Conservation (phyloP, 108 stramenopile species). For the Skeletonema costatum region DNA sequence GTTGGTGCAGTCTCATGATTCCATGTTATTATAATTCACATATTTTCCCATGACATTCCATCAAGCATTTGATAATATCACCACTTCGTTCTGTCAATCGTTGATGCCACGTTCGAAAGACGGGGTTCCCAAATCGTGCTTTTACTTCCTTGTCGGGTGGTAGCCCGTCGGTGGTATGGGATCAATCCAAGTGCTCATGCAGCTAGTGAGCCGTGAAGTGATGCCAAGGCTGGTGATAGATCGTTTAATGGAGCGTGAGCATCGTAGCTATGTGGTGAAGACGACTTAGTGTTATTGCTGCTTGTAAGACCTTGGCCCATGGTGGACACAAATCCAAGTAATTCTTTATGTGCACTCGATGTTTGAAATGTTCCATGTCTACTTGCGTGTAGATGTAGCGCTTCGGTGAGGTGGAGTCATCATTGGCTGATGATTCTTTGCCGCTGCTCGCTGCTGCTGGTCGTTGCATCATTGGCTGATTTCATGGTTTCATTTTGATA, state of each 20-base stretch:
- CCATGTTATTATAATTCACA: background rate
- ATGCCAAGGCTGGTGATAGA: constrained; percentile 76
- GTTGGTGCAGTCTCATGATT: background rate
- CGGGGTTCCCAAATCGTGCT: constrained; percentile 84
- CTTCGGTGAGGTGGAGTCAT: constrained; percentile 7
- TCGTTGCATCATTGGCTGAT: background rate
- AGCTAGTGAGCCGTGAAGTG: constrained; percentile 72
- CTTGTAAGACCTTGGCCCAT: constrained; percentile 76
- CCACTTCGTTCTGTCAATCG: constrained; percentile 61
- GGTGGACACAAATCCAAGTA: constrained; percentile 67
- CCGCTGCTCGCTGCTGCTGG: background rate
- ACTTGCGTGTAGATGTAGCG: constrained; percentile 79
- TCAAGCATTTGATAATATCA: constrained; percentile 59
- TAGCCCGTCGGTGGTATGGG: constrained; percentile 48
- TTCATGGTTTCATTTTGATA: background rate
- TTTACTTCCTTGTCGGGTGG: constrained; percentile 58
- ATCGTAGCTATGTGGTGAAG: constrained; percentile 38
- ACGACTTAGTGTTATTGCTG: background rate
- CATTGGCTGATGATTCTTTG: background rate
- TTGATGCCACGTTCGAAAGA: constrained; percentile 75
- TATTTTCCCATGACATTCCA: constrained; percentile 51
- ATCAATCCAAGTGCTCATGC: constrained; percentile 66
- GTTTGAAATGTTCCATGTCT: constrained; percentile 77
- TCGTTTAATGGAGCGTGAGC: constrained; percentile 54
- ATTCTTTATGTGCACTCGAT: constrained; percentile 62